Evolutionary conservation across 345 rosid species (phyloP).

Genomic region (Bruguiera sexangula): DNA sequence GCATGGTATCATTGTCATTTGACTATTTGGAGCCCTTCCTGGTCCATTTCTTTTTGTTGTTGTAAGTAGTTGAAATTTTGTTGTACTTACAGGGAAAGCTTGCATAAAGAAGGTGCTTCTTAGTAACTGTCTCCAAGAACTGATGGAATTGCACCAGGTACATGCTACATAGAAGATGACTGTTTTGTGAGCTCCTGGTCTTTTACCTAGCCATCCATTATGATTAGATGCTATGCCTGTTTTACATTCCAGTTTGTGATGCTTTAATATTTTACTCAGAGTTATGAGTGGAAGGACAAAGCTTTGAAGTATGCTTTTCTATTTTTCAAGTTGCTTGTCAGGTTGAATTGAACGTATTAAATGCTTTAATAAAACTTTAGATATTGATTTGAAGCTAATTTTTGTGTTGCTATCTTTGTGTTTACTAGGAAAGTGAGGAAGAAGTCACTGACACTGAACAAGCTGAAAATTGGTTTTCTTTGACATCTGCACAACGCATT

Average conservation of each 20-base stretch:
- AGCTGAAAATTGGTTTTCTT: conserved; percentile 99
- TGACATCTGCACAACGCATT: conserved; percentile 97
- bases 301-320: neutral
- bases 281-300: neutral
- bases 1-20: neutral
- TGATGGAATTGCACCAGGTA: conserved; percentile 99
- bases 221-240: neutral
- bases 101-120: conserved; percentile 96
- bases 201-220: neutral
- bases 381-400: neutral
- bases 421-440: conserved; percentile 87
- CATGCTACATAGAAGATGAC: conserved; percentile 35
- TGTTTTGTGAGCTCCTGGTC: neutral
- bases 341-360: conserved; percentile 3
- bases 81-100: conserved; percentile 65
- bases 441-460: conserved; percentile 97
- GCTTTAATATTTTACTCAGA: neutral
- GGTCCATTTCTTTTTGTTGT: neutral
- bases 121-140: conserved; percentile 97
- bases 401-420: conserved; percentile 9
- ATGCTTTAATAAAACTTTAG: neutral
- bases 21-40: neutral
- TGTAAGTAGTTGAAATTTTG: conserved; percentile 12
- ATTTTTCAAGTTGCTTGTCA: neutral
- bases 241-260: neutral